phyloP scores from a whole-genome alignment of 805 yeast genomes.

The Wickerhamiella azyma region DNA sequence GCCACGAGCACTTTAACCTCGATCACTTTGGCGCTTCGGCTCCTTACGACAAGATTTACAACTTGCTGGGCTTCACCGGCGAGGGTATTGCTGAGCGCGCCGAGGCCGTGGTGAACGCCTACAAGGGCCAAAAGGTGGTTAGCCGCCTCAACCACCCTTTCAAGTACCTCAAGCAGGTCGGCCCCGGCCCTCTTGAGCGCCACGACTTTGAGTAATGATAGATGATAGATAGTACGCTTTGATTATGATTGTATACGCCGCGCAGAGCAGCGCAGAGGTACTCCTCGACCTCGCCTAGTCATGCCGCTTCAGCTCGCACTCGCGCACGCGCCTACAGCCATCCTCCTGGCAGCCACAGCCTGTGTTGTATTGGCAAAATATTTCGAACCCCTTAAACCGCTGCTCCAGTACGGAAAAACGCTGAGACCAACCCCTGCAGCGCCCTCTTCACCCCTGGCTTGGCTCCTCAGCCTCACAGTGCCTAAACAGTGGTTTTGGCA shows the following conservation, averaged over 20 bases:
- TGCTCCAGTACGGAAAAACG: conserved; percentile 23
- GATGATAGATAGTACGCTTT: background rate
- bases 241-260: too few species aligned
- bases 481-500: conserved; percentile 25
- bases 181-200: conserved; percentile 19
- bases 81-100: conserved; percentile 88
- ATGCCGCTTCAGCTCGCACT: background rate
- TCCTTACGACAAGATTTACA: conserved; percentile 68
- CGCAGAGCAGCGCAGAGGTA: too few species aligned
- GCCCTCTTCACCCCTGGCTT: background rate
- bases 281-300: too few species aligned
- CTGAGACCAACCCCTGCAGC: conserved; percentile 3
- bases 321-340: background rate
- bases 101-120: conserved; percentile 61
- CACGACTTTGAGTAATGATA: background rate
- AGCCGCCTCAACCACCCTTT: conserved; percentile 43
- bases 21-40: conserved; percentile 96
- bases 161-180: conserved; percentile 19
- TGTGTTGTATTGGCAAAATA: conserved; percentile 11
- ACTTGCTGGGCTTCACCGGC: conserved; percentile 77
- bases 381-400: conserved; percentile 12
- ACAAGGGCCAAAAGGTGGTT: conserved; percentile 63
- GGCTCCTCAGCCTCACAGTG: conserved; percentile 17
- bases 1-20: conserved; percentile 93
- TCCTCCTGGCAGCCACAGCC: conserved; percentile 5